phyloP scores from a whole-genome alignment of 768 basidiomycete species.

The Dentipellis fragilis region DNA sequence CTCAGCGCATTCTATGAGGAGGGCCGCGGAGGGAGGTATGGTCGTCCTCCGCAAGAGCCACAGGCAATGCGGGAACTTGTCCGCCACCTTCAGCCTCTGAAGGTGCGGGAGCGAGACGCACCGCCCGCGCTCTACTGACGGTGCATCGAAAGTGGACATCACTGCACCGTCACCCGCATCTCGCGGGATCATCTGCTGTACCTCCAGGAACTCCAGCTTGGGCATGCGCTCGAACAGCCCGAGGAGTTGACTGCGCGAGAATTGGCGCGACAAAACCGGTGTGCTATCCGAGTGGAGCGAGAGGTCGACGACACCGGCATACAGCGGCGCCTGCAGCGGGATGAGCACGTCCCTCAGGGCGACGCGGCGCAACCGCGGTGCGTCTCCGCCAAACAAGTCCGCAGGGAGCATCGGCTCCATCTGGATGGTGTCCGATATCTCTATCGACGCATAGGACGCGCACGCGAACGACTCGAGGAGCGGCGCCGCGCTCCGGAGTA shows the following conservation, averaged over 20 bases:
- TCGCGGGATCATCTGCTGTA: neutral
- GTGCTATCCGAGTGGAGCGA: neutral
- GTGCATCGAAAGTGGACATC: too few relatives aligned
- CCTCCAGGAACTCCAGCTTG: neutral
- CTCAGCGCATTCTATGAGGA: too few relatives aligned
- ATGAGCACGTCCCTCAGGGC: neutral
- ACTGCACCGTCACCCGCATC: too few relatives aligned
- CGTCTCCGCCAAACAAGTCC: neutral
- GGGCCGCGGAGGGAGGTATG: too few relatives aligned
- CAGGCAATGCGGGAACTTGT: too few relatives aligned
- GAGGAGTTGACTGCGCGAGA: neutral
- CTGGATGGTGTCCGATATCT: neutral
- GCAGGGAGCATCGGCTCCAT: neutral
- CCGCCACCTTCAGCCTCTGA: too few relatives aligned
- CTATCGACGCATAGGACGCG: neutral
- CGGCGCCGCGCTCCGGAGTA: neutral
- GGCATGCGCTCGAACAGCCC: neutral
- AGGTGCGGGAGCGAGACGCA: too few relatives aligned
- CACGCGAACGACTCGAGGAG: neutral
- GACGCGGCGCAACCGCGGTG: neutral
- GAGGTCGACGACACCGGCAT: neutral
- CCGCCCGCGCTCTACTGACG: too few relatives aligned
- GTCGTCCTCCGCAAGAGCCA: too few relatives aligned
- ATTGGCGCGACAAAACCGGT: neutral
- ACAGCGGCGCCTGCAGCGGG: neutral